Evolutionary conservation across 2,329 filamentous ascomycete genomes (phyloP).

Genomic region (Penicillium brevicompactum): DNA sequence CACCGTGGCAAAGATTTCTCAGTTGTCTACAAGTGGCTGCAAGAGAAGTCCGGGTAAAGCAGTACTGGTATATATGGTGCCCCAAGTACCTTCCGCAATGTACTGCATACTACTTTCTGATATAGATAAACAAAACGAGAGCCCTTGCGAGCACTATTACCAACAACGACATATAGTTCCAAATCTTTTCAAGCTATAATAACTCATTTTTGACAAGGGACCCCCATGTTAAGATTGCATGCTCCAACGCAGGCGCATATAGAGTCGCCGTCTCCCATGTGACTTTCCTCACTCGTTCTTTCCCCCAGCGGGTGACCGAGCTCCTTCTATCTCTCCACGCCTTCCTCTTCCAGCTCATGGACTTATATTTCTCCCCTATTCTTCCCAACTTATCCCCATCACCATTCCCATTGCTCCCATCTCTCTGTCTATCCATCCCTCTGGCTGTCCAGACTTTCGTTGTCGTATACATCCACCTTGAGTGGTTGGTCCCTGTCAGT

Average conservation of each 20-base stretch:
- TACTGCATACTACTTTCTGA: neutral
- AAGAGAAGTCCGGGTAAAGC: conserved; percentile 34
- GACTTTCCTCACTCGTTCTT: conserved; percentile 5
- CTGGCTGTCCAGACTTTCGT: conserved; percentile 7
- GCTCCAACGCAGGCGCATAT: neutral
- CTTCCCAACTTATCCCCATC: conserved; percentile 24
- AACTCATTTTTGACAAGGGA: neutral
- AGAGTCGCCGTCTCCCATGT: neutral
- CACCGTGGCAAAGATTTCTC: conserved; percentile 77
- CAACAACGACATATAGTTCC: neutral
- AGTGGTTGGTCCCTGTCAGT: neutral
- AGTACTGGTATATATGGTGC: neutral
- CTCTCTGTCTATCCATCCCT: conserved; percentile 14
- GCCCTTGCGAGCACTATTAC: neutral
- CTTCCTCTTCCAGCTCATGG: conserved; percentile 9
- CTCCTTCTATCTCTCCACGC: conserved; percentile 1
- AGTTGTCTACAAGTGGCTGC: conserved; percentile 73
- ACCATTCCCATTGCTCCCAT: conserved; percentile 45
- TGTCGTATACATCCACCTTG: conserved; percentile 1
- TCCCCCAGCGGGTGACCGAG: neutral
- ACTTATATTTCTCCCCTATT: conserved; percentile 13
- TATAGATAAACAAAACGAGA: neutral
- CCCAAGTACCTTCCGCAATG: neutral
- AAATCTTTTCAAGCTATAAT: neutral
- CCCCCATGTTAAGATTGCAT: neutral